Evolutionary conservation across 331 rosid genomes (phyloP).

Genomic region (Erythrophleum ivorense): DNA sequence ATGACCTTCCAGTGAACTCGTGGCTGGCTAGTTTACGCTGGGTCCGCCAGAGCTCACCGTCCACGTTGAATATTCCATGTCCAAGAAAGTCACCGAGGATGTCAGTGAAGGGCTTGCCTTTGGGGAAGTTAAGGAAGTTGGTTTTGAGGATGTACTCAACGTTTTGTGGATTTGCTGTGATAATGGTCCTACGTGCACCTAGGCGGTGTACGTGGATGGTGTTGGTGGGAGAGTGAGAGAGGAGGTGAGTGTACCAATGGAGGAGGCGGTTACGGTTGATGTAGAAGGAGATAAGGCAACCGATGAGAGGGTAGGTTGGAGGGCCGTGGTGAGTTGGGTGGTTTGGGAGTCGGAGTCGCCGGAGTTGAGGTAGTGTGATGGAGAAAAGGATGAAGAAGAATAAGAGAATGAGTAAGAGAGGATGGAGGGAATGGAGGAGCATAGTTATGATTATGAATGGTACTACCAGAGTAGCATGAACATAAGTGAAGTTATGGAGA

Average conservation of each 20-base stretch:
- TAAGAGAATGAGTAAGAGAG: slow-evolving; percentile 37
- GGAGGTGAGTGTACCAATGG: slow-evolving; percentile 77
- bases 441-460: slow-evolving; percentile 31
- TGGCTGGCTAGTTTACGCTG: slow-evolving; percentile 76
- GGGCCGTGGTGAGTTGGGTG: slow-evolving; percentile 45
- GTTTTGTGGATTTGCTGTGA: slow-evolving; percentile 71
- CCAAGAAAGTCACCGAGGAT: slow-evolving; percentile 84
- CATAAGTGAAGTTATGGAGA: not conserved
- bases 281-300: slow-evolving; percentile 77
- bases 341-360: slow-evolving; percentile 23
- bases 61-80: slow-evolving; percentile 78
- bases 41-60: slow-evolving; percentile 67
- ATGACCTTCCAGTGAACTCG: slow-evolving; percentile 64
- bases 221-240: slow-evolving; percentile 58
- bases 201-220: slow-evolving; percentile 66
- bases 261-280: slow-evolving; percentile 57
- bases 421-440: slow-evolving; percentile 39
- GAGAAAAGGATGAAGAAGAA: slow-evolving; percentile 36
- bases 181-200: slow-evolving; percentile 64
- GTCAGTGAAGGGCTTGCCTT: slow-evolving; percentile 81
- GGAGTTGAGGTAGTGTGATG: slow-evolving; percentile 35
- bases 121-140: slow-evolving; percentile 81
- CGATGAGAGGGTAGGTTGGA: slow-evolving; percentile 66
- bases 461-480: slow-evolving; percentile 38
- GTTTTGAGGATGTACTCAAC: slow-evolving; percentile 81